phyloP scores from a whole-genome alignment of 176 grass and related monocot species.

The Melocanna baccifera region DNA sequence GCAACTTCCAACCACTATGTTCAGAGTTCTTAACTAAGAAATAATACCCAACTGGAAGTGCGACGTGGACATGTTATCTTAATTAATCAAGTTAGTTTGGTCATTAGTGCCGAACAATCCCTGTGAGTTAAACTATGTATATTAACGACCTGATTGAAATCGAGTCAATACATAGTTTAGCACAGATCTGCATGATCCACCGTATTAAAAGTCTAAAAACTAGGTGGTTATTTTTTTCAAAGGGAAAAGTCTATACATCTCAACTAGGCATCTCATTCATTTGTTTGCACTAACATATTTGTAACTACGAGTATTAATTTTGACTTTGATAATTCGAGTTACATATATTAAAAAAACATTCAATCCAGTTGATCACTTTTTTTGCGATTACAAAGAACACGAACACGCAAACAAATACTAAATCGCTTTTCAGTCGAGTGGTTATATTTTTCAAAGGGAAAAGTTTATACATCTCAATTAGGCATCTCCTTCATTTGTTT shows the following conservation, averaged over 20 bases:
- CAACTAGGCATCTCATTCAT: not conserved
- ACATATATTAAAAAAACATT: no score
- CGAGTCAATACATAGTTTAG: not conserved
- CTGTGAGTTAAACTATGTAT: not conserved
- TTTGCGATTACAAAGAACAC: no score
- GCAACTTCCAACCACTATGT: slow-evolving; percentile 11
- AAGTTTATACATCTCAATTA: not conserved
- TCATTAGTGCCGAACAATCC: slow-evolving; percentile 1
- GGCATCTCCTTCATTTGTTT: not conserved
- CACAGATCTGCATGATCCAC: not conserved
- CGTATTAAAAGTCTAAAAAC: not conserved
- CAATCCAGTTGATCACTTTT: no score
- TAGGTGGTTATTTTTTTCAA: not conserved
- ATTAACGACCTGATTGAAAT: slow-evolving; percentile 13
- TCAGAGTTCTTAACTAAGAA: slow-evolving; percentile 10
- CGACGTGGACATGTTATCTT: not conserved
- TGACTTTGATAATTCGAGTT: not conserved
- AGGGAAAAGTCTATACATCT: not conserved
- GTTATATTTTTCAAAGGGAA: not conserved
- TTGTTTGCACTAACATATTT: not conserved
- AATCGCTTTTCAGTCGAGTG: not conserved
- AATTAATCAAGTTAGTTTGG: slow-evolving; percentile 10
- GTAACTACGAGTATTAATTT: not conserved
- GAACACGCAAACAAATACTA: not conserved
- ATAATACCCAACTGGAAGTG: not conserved